A percentile compares a stretch with the other conserved stretches of the same genome.
phyloP scores from a whole-genome alignment of 2,329 filamentous ascomycete genomes.

The Bimuria novae-zelandiae region DNA sequence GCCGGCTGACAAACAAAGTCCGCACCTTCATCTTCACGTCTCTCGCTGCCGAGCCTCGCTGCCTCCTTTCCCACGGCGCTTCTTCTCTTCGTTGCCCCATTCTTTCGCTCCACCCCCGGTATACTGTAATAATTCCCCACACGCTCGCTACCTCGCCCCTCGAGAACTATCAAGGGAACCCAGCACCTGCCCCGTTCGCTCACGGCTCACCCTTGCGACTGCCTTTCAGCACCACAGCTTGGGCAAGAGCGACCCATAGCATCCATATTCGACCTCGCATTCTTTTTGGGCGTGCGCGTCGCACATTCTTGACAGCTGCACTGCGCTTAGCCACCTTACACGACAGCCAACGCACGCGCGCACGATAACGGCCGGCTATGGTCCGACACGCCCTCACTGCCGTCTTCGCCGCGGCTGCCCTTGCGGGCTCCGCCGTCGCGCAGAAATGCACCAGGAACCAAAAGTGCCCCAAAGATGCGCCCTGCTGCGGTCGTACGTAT shows the following conservation, averaged over 20 bases:
- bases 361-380: conserved; percentile 31
- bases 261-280: not conserved
- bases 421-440: conserved; percentile 33
- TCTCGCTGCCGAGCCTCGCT: not conserved
- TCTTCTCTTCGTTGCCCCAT: conserved; percentile 12
- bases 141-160: conserved; percentile 30
- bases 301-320: conserved; percentile 33
- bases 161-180: conserved; percentile 20
- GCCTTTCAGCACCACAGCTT: conserved; percentile 23
- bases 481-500: conserved; percentile 48
- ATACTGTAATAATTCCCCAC: conserved; percentile 18
- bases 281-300: not conserved
- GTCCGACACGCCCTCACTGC: conserved; percentile 34
- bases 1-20: conserved; percentile 14
- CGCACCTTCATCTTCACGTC: conserved; percentile 2
- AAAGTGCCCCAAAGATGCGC: conserved; percentile 68
- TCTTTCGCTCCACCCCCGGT: conserved; percentile 7
- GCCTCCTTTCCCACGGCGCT: conserved; percentile 10
- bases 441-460: conserved; percentile 52
- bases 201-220: conserved; percentile 18
- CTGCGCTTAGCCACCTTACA: conserved; percentile 37
- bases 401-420: conserved; percentile 33
- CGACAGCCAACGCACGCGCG: no score
- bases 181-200: conserved; percentile 18
- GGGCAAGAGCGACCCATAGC: not conserved